These are phyloP conservation scores for Teratosphaeria viscida DNA, from an alignment of 2,329 filamentous ascomycete species.

Conservation along the genomic window DNA sequence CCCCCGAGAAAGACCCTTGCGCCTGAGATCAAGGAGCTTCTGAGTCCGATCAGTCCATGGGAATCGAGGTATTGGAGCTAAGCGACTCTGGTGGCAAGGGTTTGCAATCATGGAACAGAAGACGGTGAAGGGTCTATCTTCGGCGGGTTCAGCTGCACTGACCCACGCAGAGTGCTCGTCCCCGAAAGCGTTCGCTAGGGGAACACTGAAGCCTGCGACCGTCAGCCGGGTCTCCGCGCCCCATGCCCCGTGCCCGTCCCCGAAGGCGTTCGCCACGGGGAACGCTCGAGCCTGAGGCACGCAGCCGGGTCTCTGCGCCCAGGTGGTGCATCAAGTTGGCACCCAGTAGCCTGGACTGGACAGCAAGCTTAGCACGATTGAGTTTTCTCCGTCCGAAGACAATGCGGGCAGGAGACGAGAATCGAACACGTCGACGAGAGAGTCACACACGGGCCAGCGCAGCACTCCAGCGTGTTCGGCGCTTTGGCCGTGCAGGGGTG, in stretches of 20 bases:
- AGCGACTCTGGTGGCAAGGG: not conserved
- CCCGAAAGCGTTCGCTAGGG: not conserved
- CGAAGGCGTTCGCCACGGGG: too few species aligned
- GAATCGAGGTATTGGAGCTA: slow-evolving; percentile 8
- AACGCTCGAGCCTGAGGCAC: too few species aligned
- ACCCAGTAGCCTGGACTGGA: not conserved
- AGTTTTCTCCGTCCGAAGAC: not conserved
- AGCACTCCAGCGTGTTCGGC: not conserved
- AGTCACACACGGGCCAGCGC: not conserved
- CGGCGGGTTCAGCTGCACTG: not conserved
- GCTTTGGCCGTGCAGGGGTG: not conserved
- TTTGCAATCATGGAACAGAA: not conserved
- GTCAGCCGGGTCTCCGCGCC: not conserved
- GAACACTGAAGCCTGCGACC: not conserved
- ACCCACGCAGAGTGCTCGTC: not conserved
- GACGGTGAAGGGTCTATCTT: not conserved
- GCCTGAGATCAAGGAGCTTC: slow-evolving; percentile 8
- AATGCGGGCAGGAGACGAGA: not conserved
- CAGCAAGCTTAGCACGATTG: not conserved
- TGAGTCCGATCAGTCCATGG: slow-evolving; percentile 8
- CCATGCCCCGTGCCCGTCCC: too few species aligned
- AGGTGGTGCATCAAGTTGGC: not conserved
- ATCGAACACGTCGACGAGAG: not conserved
- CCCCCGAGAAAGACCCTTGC: slow-evolving; percentile 2
- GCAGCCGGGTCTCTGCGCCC: not conserved